These are phyloP conservation scores for Cymbopogon citratus DNA, from an alignment of 176 grass and related monocot species.

Conservation along the genomic window DNA sequence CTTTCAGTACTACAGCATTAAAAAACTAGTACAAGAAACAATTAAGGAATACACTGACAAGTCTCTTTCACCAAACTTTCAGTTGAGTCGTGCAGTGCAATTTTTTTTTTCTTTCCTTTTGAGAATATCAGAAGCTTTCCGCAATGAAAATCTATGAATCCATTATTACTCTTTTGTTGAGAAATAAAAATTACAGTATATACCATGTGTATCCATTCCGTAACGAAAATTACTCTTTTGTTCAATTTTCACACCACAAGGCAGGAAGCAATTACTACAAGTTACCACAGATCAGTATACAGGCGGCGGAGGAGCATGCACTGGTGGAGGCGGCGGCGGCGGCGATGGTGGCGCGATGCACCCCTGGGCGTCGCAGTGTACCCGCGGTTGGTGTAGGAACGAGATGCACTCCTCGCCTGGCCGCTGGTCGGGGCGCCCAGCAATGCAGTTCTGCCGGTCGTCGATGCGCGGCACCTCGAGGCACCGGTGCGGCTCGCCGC, in stretches of 20 bases:
- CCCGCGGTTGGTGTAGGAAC: slow-evolving; percentile 44
- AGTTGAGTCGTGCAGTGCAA: slow-evolving; percentile 7
- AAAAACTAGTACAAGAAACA: slow-evolving; percentile 15
- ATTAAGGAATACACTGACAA: not conserved
- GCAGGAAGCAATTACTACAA: slow-evolving; percentile 15
- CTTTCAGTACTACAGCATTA: not conserved
- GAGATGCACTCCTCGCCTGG: slow-evolving; percentile 58
- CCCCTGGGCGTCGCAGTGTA: slow-evolving; percentile 59
- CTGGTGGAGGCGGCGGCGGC: slow-evolving; percentile 20
- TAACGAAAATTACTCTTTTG: too few relatives aligned
- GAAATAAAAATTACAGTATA: slow-evolving; percentile 43
- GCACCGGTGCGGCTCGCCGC: slow-evolving; percentile 61
- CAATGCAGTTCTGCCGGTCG: slow-evolving; percentile 81
- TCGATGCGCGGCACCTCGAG: slow-evolving; percentile 49
- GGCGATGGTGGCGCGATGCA: slow-evolving; percentile 36
- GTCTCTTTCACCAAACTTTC: slow-evolving; percentile 5
- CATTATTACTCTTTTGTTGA: slow-evolving; percentile 29
- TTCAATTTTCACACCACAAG: slow-evolving; percentile 28
- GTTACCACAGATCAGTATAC: slow-evolving; percentile 36
- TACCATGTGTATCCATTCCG: slow-evolving; percentile 35
- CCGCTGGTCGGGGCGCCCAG: slow-evolving; percentile 62
- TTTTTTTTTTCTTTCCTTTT: not conserved
- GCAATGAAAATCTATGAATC: slow-evolving; percentile 12
- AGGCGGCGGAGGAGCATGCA: slow-evolving; percentile 40
- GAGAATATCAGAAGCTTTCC: not conserved